Evolutionary conservation across 2,329 filamentous ascomycete genomes (phyloP).

Genomic region (Camptophora hylomeconis): DNA sequence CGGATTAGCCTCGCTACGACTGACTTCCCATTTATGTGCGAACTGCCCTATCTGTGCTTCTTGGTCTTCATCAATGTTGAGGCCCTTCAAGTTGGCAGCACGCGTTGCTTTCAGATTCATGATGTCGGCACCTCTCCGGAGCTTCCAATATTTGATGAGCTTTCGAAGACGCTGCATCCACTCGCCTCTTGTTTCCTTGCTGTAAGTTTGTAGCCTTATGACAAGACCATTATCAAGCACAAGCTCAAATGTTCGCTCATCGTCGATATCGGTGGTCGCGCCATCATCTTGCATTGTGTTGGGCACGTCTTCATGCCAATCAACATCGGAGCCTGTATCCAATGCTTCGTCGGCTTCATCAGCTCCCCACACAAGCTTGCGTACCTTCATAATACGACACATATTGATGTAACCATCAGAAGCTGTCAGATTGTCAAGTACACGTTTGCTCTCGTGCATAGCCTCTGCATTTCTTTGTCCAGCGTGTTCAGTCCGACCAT

Average conservation of each 20-base stretch:
- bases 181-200: slow-evolving; percentile 43
- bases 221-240: slow-evolving; percentile 48
- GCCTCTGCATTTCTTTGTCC: slow-evolving; percentile 44
- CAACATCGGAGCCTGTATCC: slow-evolving; percentile 40
- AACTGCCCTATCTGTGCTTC: slow-evolving; percentile 55
- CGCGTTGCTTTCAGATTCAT: slow-evolving; percentile 44
- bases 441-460: slow-evolving; percentile 44
- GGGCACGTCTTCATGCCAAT: slow-evolving; percentile 37
- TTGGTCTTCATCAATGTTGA: slow-evolving; percentile 53
- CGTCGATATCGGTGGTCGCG: slow-evolving; percentile 38
- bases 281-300: slow-evolving; percentile 40
- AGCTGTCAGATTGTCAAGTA: slow-evolving; percentile 43
- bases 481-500: slow-evolving; percentile 32
- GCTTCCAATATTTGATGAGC: slow-evolving; percentile 50
- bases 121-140: slow-evolving; percentile 42
- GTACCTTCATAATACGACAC: slow-evolving; percentile 42
- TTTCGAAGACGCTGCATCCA: slow-evolving; percentile 47
- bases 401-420: slow-evolving; percentile 55
- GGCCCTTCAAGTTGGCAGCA: slow-evolving; percentile 42
- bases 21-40: slow-evolving; percentile 56
- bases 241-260: slow-evolving; percentile 48
- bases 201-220: slow-evolving; percentile 47
- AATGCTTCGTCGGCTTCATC: slow-evolving; percentile 39
- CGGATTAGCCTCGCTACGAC: slow-evolving; percentile 48
- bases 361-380: slow-evolving; percentile 40